These are phyloP conservation scores for Metschnikowia colocasiae DNA, from an alignment of 805 yeast genomes.

Conservation along the genomic window DNA sequence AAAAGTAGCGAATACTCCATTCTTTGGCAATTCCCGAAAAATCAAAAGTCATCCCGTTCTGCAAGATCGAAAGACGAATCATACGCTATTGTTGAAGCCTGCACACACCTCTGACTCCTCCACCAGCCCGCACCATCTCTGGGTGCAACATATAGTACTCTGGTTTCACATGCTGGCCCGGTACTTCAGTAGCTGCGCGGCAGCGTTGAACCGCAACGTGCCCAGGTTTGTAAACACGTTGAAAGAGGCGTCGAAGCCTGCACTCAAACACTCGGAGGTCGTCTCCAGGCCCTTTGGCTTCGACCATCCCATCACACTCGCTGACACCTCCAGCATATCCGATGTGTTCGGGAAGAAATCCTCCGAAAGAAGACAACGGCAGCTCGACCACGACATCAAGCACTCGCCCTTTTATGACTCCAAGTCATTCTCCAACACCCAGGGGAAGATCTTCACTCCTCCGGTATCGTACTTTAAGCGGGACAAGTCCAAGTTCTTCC, in stretches of 20 bases:
- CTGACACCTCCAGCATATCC: constrained; percentile 13
- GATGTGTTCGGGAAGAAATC: constrained; percentile 34
- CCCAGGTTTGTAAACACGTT: constrained; percentile 38
- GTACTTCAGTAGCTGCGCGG: constrained; percentile 9
- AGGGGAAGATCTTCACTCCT: constrained; percentile 80
- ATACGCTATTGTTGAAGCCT: background rate
- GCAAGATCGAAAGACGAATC: too few species aligned
- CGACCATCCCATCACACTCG: constrained; percentile 19
- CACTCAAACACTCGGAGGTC: constrained; percentile 29
- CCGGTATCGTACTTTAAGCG: constrained; percentile 76
- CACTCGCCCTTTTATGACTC: constrained; percentile 45
- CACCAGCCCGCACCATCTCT: background rate
- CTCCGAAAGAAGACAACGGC: constrained; percentile 35
- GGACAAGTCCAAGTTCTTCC: constrained; percentile 75
- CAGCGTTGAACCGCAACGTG: constrained; percentile 13
- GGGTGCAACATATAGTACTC: background rate
- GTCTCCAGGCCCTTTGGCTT: constrained; percentile 40
- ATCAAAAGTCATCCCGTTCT: too few species aligned
- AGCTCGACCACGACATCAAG: constrained; percentile 39
- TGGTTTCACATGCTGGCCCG: constrained; percentile 6
- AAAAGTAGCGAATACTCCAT: too few species aligned
- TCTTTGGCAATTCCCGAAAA: too few species aligned
- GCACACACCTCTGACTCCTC: background rate
- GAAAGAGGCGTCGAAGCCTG: constrained; percentile 37
- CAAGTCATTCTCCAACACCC: constrained; percentile 50